Evolutionary conservation across 192 early-diverging fungal species (phyloP).

Genomic region (Linnemannia exigua): DNA sequence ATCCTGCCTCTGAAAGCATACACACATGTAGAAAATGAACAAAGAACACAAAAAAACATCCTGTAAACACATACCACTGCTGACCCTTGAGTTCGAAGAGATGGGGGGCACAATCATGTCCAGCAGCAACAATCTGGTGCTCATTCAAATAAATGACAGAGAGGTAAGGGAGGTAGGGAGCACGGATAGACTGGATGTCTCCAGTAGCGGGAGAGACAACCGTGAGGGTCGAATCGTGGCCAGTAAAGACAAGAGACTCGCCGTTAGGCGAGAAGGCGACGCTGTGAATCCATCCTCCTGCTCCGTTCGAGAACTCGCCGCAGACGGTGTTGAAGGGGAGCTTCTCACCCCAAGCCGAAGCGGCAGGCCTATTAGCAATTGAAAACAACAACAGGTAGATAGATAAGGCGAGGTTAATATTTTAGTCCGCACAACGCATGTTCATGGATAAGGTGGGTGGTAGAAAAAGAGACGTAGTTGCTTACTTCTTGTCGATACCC

Average conservation of each 20-base stretch:
- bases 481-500: constrained; percentile 89
- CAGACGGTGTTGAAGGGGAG: constrained; percentile 94
- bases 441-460: background rate
- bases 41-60: background rate
- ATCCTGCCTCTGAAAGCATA: background rate
- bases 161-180: constrained; percentile 79
- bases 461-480: background rate
- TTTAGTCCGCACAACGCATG: background rate
- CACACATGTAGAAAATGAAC: background rate
- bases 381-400: background rate
- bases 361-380: constrained; percentile 68
- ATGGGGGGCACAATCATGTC: constrained; percentile 95
- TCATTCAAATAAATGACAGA: constrained; percentile 85
- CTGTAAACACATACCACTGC: constrained; percentile 67
- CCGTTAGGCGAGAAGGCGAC: constrained; percentile 94
- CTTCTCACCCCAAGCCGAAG: constrained; percentile 94
- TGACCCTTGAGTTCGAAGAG: constrained; percentile 73
- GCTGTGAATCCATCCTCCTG: constrained; percentile 93
- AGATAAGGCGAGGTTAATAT: background rate
- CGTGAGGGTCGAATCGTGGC: constrained; percentile 91
- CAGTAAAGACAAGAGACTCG: constrained; percentile 85
- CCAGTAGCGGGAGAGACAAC: constrained; percentile 78
- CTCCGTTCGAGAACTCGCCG: constrained; percentile 82
- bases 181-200: constrained; percentile 69
- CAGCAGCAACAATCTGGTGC: constrained; percentile 85